These are phyloP conservation scores for Candida koratica DNA, from an alignment of 805 yeast genomes.

Conservation along the genomic window DNA sequence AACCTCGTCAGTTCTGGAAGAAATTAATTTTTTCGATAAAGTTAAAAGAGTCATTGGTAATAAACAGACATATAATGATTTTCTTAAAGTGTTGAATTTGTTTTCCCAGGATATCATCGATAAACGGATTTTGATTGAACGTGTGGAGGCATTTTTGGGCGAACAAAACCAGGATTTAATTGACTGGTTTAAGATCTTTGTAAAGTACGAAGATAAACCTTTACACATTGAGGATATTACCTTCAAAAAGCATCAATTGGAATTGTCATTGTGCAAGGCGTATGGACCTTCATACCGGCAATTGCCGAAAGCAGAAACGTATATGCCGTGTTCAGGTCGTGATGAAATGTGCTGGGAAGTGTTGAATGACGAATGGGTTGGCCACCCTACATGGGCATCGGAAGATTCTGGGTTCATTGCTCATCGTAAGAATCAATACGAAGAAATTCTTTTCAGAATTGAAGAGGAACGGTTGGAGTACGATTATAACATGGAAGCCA, in stretches of 20 bases:
- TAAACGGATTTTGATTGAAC: constrained; percentile 71
- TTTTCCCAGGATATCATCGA: constrained; percentile 90
- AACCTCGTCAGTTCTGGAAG: constrained; percentile 69
- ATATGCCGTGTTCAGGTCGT: constrained; percentile 96
- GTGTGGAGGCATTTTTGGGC: constrained; percentile 84
- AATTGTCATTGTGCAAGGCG: constrained; percentile 84
- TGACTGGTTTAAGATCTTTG: constrained; percentile 89
- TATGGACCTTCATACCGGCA: constrained; percentile 94
- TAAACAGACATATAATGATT: constrained; percentile 88
- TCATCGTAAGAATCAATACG: constrained; percentile 97
- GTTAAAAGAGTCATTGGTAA: constrained; percentile 85
- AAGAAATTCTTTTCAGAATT: constrained; percentile 88
- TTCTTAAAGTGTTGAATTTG: constrained; percentile 79
- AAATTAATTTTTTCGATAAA: constrained; percentile 84
- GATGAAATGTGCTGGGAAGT: constrained; percentile 99
- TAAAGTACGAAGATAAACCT: constrained; percentile 83
- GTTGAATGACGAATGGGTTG: constrained; percentile 97
- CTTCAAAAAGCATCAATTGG: constrained; percentile 87
- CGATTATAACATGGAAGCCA: constrained; percentile 93
- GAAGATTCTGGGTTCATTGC: constrained; percentile 98
- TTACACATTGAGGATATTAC: constrained; percentile 81
- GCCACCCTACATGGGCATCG: constrained; percentile 99
- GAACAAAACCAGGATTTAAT: constrained; percentile 67
- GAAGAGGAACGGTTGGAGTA: constrained; percentile 98
- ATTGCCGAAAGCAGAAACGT: constrained; percentile 88